Base-by-base conservation (phyloP, 371 early-diverging fungal genomes). In the Apophysomyces elegans region DNA sequence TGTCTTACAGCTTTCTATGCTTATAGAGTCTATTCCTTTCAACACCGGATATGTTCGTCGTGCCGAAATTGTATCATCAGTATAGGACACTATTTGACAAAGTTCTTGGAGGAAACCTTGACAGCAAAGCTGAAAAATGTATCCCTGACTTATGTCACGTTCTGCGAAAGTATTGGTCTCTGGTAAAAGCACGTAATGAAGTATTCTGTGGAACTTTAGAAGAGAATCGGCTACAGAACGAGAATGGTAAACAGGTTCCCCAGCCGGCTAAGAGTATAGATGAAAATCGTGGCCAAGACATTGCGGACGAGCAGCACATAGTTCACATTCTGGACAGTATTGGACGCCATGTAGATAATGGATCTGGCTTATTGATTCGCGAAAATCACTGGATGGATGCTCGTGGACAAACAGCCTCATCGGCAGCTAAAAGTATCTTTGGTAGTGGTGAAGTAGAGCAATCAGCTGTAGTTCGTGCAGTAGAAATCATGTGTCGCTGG, bases 11-110 rank as follows among this genome's bases (percentile, higher is more conserved):
- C 2, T 2, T 2, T 26, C 59, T 8, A 4, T 16, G n/a, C 7
- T 8, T 58, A 18, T 45, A 88, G 86, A 79, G 85, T 3, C 65
- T 87, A 35, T 88, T 89, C 59, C 66, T 87, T 1, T 86, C 89
- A 0, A 81, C 84, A 5, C 89, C 89, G 5, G 89, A 89, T 38
- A 83, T 86, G 78, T 89, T 89, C 81, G 86, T 89, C 9, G 76
- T 84, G 61, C 89, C 89, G 16, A 84, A 83, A 35, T 56, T 81
- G 21, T 81, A 79, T 57, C 76, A 79, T 67, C 83, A 75, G 50
- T 77, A 83, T 62, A 78, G 67, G 18, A 75, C 63, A 58, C 65
- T 71, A 50, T 78, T 72, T 61, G 80, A 73, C 58, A 41, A 16
- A 2, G 74, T 79, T 35, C 68, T 84, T 14, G 76, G 74, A n/a